Conservation (phyloP, 106 monocot species). For the Acorus gramineus region DNA sequence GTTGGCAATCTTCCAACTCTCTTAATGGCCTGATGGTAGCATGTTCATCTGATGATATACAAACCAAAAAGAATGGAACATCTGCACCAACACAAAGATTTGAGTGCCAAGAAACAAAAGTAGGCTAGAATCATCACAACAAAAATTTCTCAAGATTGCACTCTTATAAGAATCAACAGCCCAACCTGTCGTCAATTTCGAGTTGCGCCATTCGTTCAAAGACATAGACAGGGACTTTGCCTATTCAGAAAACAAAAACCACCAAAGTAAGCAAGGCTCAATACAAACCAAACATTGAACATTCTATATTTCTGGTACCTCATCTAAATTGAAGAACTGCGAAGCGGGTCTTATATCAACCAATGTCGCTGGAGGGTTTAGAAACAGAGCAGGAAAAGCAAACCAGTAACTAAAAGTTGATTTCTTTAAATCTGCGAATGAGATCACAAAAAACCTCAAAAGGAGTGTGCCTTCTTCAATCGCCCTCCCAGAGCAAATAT, state of each 20-base stretch:
- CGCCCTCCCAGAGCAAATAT: conserved; percentile 64
- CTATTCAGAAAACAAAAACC: conserved; percentile 20
- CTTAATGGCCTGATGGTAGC: conserved; percentile 62
- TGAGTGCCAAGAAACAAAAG: background rate
- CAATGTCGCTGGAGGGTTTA: conserved; percentile 72
- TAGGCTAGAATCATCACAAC: background rate
- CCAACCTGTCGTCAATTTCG: conserved; percentile 60
- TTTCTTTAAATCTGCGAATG: conserved; percentile 90
- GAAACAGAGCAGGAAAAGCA: conserved; percentile 86
- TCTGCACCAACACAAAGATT: conserved; percentile 25
- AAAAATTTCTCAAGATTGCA: background rate
- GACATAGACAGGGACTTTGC: conserved; percentile 43
- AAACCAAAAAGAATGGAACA: conserved; percentile 73
- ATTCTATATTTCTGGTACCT: conserved; percentile 36
- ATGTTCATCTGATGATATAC: conserved; percentile 45
- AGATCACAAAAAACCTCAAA: conserved; percentile 75
- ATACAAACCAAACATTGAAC: background rate
- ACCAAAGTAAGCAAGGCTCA: background rate
- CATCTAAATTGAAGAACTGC: conserved; percentile 35
- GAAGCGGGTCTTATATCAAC: conserved; percentile 52
- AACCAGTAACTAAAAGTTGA: conserved; percentile 82
- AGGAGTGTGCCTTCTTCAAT: conserved; percentile 68
- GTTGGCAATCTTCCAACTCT: conserved; percentile 61
- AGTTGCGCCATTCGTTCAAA: conserved; percentile 75
- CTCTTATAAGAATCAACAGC: no score